A percentile compares a stretch with the other conserved stretches of the same genome.
Evolutionary conservation across 139 green algal species (phyloP).

Genomic region (Chlorella sp.): DNA sequence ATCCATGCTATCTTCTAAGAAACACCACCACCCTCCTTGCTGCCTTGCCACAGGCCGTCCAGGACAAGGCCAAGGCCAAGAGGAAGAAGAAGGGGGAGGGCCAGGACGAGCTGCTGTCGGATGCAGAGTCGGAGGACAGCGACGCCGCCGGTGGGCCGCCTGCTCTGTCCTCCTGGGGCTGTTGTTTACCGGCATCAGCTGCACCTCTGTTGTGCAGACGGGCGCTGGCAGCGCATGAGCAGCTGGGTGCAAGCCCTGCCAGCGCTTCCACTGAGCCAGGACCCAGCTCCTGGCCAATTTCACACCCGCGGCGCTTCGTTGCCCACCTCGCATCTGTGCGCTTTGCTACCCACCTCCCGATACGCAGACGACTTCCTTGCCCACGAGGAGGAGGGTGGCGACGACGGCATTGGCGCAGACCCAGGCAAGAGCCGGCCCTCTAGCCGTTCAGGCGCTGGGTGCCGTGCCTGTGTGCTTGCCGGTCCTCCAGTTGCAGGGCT

Average conservation of each 20-base stretch:
- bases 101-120: slow-evolving; percentile 22
- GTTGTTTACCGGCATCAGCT: neutral
- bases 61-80: slow-evolving; percentile 13
- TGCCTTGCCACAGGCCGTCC: neutral
- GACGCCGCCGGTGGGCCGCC: neutral
- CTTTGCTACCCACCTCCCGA: too few species aligned
- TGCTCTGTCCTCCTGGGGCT: neutral
- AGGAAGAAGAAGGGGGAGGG: slow-evolving; percentile 12
- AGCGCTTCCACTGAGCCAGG: too few species aligned
- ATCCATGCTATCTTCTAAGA: too few species aligned
- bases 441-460: too few species aligned
- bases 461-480: too few species aligned
- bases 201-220: neutral
- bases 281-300: too few species aligned
- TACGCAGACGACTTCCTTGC: slow-evolving; percentile 56
- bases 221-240: neutral
- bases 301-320: neutral
- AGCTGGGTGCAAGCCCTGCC: too few species aligned
- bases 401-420: slow-evolving; percentile 47
- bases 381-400: slow-evolving; percentile 53
- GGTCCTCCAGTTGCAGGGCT: too few species aligned
- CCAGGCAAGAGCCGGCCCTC: slow-evolving; percentile 22
- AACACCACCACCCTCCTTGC: neutral
- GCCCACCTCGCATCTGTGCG: neutral
- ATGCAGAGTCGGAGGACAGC: slow-evolving; percentile 17